Evolutionary conservation across 345 rosid genomes (phyloP).

Genomic region (Luvunga scandens): DNA sequence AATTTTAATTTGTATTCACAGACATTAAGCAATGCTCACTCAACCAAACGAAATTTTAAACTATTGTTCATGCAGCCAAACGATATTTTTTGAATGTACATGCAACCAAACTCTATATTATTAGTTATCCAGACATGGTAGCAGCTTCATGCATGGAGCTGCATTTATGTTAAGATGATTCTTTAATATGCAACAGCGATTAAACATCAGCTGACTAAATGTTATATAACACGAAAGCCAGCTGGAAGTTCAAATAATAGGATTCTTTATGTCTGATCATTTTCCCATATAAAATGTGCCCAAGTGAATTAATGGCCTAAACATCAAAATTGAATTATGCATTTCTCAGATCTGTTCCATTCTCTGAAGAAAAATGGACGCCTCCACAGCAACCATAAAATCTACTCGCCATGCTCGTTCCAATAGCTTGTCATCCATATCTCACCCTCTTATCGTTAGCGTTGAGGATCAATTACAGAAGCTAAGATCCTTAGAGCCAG

Average conservation of each 20-base stretch:
- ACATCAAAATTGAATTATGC: neutral
- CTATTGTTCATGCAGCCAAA: neutral
- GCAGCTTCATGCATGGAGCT: neutral
- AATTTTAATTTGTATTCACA: neutral
- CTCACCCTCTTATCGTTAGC: slow-evolving; percentile 21
- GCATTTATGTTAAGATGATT: neutral
- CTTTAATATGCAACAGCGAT: neutral
- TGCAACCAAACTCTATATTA: neutral
- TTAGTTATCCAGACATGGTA: neutral
- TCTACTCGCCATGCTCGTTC: slow-evolving; percentile 26
- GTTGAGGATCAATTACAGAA: slow-evolving; percentile 22
- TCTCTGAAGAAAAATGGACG: neutral
- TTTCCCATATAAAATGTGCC: neutral
- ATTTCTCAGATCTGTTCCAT: neutral
- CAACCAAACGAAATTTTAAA: neutral
- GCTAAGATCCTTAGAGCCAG: slow-evolving; percentile 24
- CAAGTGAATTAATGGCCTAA: neutral
- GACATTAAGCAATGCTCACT: neutral
- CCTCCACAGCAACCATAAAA: slow-evolving; percentile 3
- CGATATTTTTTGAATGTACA: neutral
- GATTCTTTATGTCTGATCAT: neutral
- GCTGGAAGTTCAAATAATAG: neutral
- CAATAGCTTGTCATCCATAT: slow-evolving; percentile 27
- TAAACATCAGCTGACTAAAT: neutral
- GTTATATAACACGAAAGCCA: neutral